Evolutionary conservation across 768 basidiomycete genomes (phyloP), one percentile per base, ranked within the genome.

Genomic region (Cystofilobasidium ferigula): DNA sequence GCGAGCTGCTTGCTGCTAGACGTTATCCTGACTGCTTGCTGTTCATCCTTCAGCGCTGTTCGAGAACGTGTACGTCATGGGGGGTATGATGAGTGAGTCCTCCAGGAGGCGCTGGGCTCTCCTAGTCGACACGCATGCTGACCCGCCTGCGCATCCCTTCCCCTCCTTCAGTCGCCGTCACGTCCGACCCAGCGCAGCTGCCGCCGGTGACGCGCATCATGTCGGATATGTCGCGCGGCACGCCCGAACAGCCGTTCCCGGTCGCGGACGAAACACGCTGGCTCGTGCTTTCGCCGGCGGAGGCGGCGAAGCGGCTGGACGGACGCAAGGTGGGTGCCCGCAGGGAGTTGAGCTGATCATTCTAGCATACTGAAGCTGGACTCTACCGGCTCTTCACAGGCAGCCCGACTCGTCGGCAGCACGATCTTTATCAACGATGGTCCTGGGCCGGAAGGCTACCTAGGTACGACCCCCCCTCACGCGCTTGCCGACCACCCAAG

Each of bases 351-450:
- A 45, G 1, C 26, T 14, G 14, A 34, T n/a, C 30, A 56, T 22
- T 36, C 24, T 57, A 5, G 24, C 20, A 13, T 14, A 12, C 26
- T 45, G 14, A 3, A 20, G 13, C 47, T n/a, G n/a, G n/a, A n/a
- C n/a, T n/a, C n/a, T n/a, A n/a, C n/a, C n/a, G n/a, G n/a, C n/a
- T n/a, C n/a, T 38, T 28, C 18, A 20, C 45, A 68, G 57, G 61
- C 61, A 26, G 67, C 61, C 28, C 45, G 57, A 4, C 43, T 68
- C 3, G 53, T 57, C 18, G 67, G 67, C 9, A 38, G 56, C 22
- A 68, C 67, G 10, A 40, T 68, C 36, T 68, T 68, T 57, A 62
- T 68, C 42, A 68, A 68, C 57, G 67, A 68, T 20, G 67, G 67
- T 10, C 67, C 67, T 5, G 67, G 67, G 2, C 45, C 57, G n/a